phyloP scores from a whole-genome alignment of 805 yeast genomes.

The Zygosaccharomyces rouxii region DNA sequence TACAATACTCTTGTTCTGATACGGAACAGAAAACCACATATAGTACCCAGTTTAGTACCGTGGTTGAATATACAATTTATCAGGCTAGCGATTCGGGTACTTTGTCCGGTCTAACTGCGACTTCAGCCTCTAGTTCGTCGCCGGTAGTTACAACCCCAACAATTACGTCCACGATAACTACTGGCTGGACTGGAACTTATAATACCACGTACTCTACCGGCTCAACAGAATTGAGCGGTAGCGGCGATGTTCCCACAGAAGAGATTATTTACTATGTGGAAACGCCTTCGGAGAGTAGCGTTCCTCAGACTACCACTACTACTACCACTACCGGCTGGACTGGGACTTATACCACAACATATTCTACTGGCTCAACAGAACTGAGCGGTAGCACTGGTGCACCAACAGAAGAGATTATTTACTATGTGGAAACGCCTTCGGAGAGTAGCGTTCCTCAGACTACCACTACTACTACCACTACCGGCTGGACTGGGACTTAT shows the following conservation, averaged over 20 bases:
- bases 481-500: constrained; percentile 18
- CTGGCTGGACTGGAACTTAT: constrained; percentile 18
- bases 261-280: constrained; percentile 16
- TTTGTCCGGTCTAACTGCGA: constrained; percentile 10
- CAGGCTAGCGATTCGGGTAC: constrained; percentile 20
- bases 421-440: constrained; percentile 16
- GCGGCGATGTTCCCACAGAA: constrained; percentile 7
- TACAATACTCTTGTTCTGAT: constrained; percentile 27
- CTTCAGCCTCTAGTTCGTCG: constrained; percentile 1
- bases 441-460: background rate
- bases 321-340: constrained; percentile 22
- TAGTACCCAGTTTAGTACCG: constrained; percentile 14
- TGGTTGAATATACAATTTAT: constrained; percentile 15
- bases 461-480: constrained; percentile 13
- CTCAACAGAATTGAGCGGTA: constrained; percentile 13
- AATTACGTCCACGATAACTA: constrained; percentile 1
- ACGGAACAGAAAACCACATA: constrained; percentile 26
- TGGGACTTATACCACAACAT: constrained; percentile 15
- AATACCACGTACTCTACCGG: constrained; percentile 21
- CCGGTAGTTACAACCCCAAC: constrained; percentile 1
- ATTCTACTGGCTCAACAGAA: constrained; percentile 16
- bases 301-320: background rate
- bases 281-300: constrained; percentile 11
- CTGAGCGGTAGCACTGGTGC: constrained; percentile 10
- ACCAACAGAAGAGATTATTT: constrained; percentile 14